Evolutionary conservation across 2,329 filamentous ascomycete genomes (phyloP), one percentile per base, ranked within the genome.

Genomic region (Clonostachys byssicola): DNA sequence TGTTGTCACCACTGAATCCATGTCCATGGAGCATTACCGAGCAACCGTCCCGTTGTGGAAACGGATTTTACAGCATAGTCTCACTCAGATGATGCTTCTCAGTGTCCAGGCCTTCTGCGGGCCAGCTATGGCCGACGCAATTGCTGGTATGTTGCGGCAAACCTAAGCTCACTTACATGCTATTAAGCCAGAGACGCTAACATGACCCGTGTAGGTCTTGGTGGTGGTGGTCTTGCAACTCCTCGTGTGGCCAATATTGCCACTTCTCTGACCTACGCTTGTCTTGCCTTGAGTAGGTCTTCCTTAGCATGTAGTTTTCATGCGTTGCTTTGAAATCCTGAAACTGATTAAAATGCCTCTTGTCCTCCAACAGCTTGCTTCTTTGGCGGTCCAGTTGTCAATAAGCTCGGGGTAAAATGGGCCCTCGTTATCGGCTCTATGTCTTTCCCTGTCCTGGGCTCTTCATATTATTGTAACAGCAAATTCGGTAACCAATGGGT

Each of bases 401-500:
- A 74, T 53, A 73, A 72, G 47, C 59, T 74, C 5, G 70, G 70
- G 5, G 66, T 70, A 5, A 74, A 74, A 47, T 74, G 71, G 71
- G 61, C 70, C 9, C 51, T 74, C 34, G 68, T 73, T 8, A 62
- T 74, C 39, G 40, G 40, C 16, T 42, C 40, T 30, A 62, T 63
- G 40, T 69, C 66, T 1, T 74, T 74, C 40, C 71, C 71, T 8
- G 72, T 74, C 34, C 63, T 64, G 17, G 71, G 71, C 5, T 73
- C 71, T 0, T 68, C 70, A 10, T 74, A 74, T 51, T 74, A 74
- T 52, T 71, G 67, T 55, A 74, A 74, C 40, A 72, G 68, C 56
- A 73, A 73, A 52, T 74, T 71, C 48, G 71, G 71, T 5, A 73
- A 64, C 40, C 70, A 74, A 56, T 74, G 71, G 70, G 70, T 72